phyloP scores from a whole-genome alignment of 2,329 filamentous ascomycete species.

The Thielaviopsis musarum region DNA sequence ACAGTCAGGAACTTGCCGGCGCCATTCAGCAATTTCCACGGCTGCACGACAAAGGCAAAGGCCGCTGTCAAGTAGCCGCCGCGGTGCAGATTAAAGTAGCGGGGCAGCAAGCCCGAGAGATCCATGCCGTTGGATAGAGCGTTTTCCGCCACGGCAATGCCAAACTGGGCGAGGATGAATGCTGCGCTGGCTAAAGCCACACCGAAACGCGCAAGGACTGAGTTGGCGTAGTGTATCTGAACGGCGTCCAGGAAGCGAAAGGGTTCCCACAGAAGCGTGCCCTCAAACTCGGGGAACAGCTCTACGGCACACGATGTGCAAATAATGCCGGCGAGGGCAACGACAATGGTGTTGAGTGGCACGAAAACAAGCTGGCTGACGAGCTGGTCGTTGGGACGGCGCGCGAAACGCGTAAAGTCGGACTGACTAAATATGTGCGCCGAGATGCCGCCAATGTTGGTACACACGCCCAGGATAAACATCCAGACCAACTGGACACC shows the following conservation, averaged over 20 bases:
- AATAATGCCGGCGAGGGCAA: slow-evolving; percentile 20
- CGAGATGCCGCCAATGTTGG: slow-evolving; percentile 17
- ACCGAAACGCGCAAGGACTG: slow-evolving; percentile 14
- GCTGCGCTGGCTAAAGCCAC: slow-evolving; percentile 16
- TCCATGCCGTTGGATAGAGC: slow-evolving; percentile 12
- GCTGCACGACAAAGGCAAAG: slow-evolving; percentile 8
- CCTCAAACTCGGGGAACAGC: slow-evolving; percentile 26
- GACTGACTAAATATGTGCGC: slow-evolving; percentile 18
- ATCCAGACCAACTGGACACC: slow-evolving; percentile 16
- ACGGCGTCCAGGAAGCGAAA: slow-evolving; percentile 29
- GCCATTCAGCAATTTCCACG: slow-evolving; percentile 20
- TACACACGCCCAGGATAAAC: slow-evolving; percentile 18
- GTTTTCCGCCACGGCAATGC: slow-evolving; percentile 12
- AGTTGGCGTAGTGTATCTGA: slow-evolving; percentile 20
- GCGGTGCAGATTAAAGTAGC: slow-evolving; percentile 11
- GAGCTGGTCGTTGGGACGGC: slow-evolving; percentile 14
- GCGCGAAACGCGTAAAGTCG: slow-evolving; percentile 18
- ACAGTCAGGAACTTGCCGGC: slow-evolving; percentile 18
- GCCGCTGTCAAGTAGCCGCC: slow-evolving; percentile 8
- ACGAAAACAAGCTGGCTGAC: slow-evolving; percentile 25
- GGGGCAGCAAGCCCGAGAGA: slow-evolving; percentile 9
- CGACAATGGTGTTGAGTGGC: slow-evolving; percentile 20
- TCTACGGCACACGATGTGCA: slow-evolving; percentile 25
- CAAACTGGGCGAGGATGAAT: slow-evolving; percentile 28
- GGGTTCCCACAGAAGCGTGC: slow-evolving; percentile 24